Percentiles rank a stretch among this genome's conserved stretches.
Conservation (phyloP, 768 basidiomycete species). For the Mycena floridula region DNA sequence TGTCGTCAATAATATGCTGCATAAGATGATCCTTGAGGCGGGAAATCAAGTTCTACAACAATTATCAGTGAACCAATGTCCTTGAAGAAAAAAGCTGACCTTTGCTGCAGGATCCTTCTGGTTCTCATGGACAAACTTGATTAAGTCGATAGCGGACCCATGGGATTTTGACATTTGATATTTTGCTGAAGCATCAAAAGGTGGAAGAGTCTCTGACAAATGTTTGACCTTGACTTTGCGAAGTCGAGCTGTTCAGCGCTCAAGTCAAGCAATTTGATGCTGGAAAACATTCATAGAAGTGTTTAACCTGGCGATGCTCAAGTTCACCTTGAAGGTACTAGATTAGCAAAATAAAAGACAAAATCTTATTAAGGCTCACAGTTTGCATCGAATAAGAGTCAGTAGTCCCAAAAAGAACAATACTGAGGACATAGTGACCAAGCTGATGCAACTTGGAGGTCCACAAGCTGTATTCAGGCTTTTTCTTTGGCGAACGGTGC, state of each 20-base stretch:
- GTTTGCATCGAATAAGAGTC: slow-evolving; percentile 36
- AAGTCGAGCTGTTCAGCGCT: slow-evolving; percentile 2
- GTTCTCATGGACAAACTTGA: slow-evolving; percentile 1
- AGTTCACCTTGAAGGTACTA: slow-evolving; percentile 25
- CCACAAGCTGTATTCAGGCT: no score
- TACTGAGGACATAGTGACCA: slow-evolving; percentile 25
- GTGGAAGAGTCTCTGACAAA: slow-evolving; percentile 3
- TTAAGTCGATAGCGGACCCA: neutral
- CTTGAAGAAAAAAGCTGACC: slow-evolving; percentile 8
- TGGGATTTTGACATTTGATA: slow-evolving; percentile 12
- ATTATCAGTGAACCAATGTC: neutral
- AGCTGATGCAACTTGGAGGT: slow-evolving; percentile 35
- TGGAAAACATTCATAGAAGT: slow-evolving; percentile 19
- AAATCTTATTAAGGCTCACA: slow-evolving; percentile 16
- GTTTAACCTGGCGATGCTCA: slow-evolving; percentile 27
- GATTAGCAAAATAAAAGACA: neutral
- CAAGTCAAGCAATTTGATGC: slow-evolving; percentile 17
- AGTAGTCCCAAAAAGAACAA: slow-evolving; percentile 26
- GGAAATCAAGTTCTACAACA: neutral
- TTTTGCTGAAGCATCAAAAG: slow-evolving; percentile 3
- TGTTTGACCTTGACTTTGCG: neutral
- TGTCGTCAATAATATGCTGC: neutral
- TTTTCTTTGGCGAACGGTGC: no score
- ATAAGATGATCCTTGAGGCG: neutral
- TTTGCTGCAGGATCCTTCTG: slow-evolving; percentile 10